Evolutionary conservation across 176 grass and related monocot species (phyloP), one percentile per base, ranked within the genome.

Genomic region (Oryza rufipogon): DNA sequence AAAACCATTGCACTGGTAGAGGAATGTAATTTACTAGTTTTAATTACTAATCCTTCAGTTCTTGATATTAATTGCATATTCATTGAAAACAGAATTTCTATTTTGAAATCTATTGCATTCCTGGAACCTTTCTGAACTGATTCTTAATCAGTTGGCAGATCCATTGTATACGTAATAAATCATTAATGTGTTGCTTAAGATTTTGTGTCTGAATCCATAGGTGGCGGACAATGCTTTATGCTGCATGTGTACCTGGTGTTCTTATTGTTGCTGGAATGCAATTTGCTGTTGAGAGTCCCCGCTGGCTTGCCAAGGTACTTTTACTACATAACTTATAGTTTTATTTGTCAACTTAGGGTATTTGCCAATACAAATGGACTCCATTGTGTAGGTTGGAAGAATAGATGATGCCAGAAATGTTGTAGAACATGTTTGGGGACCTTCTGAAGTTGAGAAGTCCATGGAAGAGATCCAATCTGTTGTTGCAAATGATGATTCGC

Each of bases 201-300:
- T 65, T 25, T 84, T 83, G 7, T 36, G 22, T 85, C 66, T 65
- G 19, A 70, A 45, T 17, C 3, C 86, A 61, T 85, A 99, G 96
- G 96, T 99, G 96, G 96, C 84, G 93, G 76, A 89, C 86, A 81
- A 92, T 99, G 89, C 90, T 99, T 73, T 96, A 89, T 86, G 91
- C 89, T 73, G 96, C 96, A 83, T 99, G 93, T 91, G 79, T 83
- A 13, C 96, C 96, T 87, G 91, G 93, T 64, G 45, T 92, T 87
- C 66, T 93, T 86, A 89, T 96, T 82, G 84, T 87, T 81, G 36
- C 86, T 61, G 96, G 96, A 68, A 96, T 99, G 96, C 96, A 99
- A 84, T 99, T 96, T 85, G 91, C 96, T 78, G 93, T 91, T 79
- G 96, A 99, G 78, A 98, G 96, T 85, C 96, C 91, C 0, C 91